Percentiles rank a stretch among this genome's conserved stretches.
phyloP scores from a whole-genome alignment of 2,329 filamentous ascomycete species.

The Fusarium hainanense region DNA sequence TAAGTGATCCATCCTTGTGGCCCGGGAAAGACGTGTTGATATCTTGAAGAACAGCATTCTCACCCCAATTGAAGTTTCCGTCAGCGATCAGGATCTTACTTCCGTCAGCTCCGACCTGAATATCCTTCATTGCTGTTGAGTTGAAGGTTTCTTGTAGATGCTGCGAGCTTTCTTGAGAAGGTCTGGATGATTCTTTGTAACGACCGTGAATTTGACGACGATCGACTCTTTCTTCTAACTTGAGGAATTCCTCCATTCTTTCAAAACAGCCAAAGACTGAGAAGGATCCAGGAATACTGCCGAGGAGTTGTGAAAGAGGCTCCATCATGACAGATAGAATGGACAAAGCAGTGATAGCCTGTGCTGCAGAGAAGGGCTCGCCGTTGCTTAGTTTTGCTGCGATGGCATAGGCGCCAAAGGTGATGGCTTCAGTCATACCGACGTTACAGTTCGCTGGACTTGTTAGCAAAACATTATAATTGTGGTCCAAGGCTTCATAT shows the following conservation, averaged over 20 bases:
- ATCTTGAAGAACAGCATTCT: conserved; percentile 41
- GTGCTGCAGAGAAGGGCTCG: conserved; percentile 45
- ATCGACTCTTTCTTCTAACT: conserved; percentile 42
- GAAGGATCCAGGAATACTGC: conserved; percentile 44
- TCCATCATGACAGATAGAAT: conserved; percentile 47
- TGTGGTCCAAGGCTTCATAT: not conserved
- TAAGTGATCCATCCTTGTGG: conserved; percentile 39
- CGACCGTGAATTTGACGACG: conserved; percentile 27
- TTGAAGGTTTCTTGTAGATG: conserved; percentile 17
- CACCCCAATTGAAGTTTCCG: conserved; percentile 46
- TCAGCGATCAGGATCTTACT: conserved; percentile 34
- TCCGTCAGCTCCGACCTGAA: not conserved
- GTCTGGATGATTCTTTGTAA: not conserved
- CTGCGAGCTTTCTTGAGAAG: not conserved
- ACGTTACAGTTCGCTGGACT: conserved; percentile 43
- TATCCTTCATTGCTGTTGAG: conserved; percentile 6
- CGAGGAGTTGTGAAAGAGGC: conserved; percentile 43
- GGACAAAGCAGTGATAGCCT: conserved; percentile 48
- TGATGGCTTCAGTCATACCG: conserved; percentile 46
- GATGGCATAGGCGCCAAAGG: conserved; percentile 49
- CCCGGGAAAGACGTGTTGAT: conserved; percentile 41
- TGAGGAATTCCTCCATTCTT: conserved; percentile 48
- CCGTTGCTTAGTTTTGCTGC: conserved; percentile 42
- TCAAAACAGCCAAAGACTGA: conserved; percentile 47
- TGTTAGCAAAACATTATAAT: not conserved